Evolutionary conservation across 2,329 filamentous ascomycete genomes (phyloP), one percentile per base, ranked within the genome.

Genomic region (Paracoccidioides brasiliensis): DNA sequence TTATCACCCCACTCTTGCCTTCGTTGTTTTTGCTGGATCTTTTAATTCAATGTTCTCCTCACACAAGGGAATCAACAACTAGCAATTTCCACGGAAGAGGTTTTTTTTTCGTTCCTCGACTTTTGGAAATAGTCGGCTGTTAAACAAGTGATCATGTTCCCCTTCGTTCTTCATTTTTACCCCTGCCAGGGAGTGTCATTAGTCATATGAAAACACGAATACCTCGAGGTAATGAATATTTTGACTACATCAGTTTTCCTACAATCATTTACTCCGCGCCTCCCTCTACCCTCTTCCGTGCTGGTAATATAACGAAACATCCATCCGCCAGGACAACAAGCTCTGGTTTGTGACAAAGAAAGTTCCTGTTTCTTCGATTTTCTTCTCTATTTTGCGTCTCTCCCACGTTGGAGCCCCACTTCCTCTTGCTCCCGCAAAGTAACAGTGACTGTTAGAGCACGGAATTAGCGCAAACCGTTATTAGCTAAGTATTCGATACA

Each of bases 81-180:
- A 4, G 38, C 22, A 2, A 22, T 41, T 42, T 33, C 9, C 41
- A 52, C 28, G 10, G 9, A 12, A 22, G 10, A 33, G 38, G 28
- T 42, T 10, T 15, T 15, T 43, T 14, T 22, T 32, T 14, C n/a
- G 22, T 22, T 52, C 33, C 28, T 33, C 15, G 12, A 32, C 35
- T 38, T 5, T 32, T 41, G 3, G 10, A 43, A 32, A n/a, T 51
- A 14, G 8, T 22, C 28, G 10, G 14, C 3, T 41, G 32, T 35
- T 22, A 50, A 44, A 43, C 51, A 62, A 62, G 30, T 49, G 9
- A 55, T 52, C 57, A 51, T 44, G 62, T 10, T 42, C 6, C 14
- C 8, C 28, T 52, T 42, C 22, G 12, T 22, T 42, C 5, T 6
- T 42, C 3, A 42, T 1, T 42, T 42, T 44, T 44, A 15, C 33